Base-by-base conservation (phyloP, 2,329 filamentous ascomycete species). In the Lachnellula willkommii region DNA sequence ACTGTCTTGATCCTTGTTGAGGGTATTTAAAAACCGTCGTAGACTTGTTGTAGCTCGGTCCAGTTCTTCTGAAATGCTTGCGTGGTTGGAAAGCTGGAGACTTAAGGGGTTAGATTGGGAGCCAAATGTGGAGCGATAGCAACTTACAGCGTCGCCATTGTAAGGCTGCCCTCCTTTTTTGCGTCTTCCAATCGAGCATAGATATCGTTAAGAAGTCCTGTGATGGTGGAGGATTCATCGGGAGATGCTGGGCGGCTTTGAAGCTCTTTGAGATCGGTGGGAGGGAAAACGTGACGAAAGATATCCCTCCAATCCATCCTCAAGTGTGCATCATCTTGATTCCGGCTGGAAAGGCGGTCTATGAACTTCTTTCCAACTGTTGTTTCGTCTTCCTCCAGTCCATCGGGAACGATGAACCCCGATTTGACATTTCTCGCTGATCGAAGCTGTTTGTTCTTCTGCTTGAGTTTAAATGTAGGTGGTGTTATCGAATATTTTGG, bases 321-420 rank as follows among this genome's bases (percentile, higher is more conserved):
- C 6, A 61, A 58, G 15, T 57, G 54, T 35, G 56, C 28, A 39
- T 65, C 55, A 24, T 58, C 50, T 37, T 56, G 15, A 12, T 32
- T 45, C 15, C 5, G n/a, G 17, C 24, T 20, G 9, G 17, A 5
- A 37, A 36, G 5, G 22, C n/a, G 42, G 22, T 22, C 5, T 5
- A 1, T 22, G n/a, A 12, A 14, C n/a, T 45, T 45, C 42, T 45
- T 17, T 26, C n/a, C n/a, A 2, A 49, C 5, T 32, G 20, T 42
- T 35, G 14, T 32, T 37, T 53, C 28, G 17, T 48, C 20, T 14
- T 57, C 54, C 15, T 61, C 52, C 11, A 55, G n/a, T 5, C 48
- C 52, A 57, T 69, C 64, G 1, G 63, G 59, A 20, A 68, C 59
- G 50, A 70, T 55, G 47, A 69, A 69, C 15, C 60, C 36, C n/a